Percentiles rank a stretch among this genome's conserved stretches.
These are phyloP conservation scores for Botryobasidium botryosum DNA, from an alignment of 768 basidiomycete genomes.

Conservation along the genomic window DNA sequence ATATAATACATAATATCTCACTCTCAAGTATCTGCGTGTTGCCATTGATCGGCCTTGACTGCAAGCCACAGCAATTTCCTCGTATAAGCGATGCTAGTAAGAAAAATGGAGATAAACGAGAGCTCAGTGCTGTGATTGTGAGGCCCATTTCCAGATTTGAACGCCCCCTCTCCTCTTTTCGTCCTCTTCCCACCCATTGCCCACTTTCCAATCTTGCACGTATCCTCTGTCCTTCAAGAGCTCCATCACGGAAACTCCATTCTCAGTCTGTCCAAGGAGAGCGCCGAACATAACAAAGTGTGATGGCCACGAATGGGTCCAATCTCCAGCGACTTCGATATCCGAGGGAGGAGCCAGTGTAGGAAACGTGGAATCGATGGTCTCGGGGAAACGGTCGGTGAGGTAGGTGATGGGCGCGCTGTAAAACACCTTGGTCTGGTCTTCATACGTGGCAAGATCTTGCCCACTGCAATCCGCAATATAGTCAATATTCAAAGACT, in stretches of 20 bases:
- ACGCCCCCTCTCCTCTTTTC: constrained; percentile 49
- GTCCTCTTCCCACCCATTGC: constrained; percentile 65
- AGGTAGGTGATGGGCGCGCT: constrained; percentile 52
- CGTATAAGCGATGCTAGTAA: neutral
- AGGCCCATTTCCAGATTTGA: constrained; percentile 40
- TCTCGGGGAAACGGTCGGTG: constrained; percentile 41
- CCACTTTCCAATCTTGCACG: constrained; percentile 39
- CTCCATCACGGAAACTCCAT: constrained; percentile 29
- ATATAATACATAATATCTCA: no score
- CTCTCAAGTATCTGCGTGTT: no score
- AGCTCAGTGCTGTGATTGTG: no score
- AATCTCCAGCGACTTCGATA: constrained; percentile 20
- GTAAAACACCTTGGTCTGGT: constrained; percentile 77
- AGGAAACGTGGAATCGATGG: constrained; percentile 47
- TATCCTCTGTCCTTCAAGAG: constrained; percentile 43
- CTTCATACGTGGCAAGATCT: constrained; percentile 40
- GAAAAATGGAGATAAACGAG: neutral
- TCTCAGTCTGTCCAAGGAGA: constrained; percentile 28
- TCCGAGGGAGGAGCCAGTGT: constrained; percentile 30
- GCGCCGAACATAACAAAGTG: constrained; percentile 72
- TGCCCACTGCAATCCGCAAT: constrained; percentile 29
- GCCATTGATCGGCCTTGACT: no score
- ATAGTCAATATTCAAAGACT: constrained; percentile 9
- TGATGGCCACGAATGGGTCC: constrained; percentile 65
- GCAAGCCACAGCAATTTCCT: no score